These are phyloP conservation scores for Blakeslea trispora DNA, from an alignment of 371 early-diverging fungal genomes.

Conservation along the genomic window DNA sequence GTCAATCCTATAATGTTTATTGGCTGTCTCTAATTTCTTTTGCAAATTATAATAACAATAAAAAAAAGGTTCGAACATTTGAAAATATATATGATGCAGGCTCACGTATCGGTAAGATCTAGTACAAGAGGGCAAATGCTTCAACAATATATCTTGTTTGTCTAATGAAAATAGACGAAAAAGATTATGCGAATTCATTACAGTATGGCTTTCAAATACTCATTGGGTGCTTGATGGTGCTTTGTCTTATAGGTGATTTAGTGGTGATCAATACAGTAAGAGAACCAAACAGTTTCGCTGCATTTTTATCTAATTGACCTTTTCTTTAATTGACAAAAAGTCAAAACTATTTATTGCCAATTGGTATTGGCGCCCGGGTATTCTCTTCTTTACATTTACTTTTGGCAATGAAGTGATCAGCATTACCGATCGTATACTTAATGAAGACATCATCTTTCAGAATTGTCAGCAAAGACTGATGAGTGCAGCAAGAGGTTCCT, in stretches of 20 bases:
- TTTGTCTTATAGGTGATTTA: conserved; percentile 24
- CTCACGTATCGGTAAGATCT: conserved; percentile 2
- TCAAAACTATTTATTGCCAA: conserved; percentile 23
- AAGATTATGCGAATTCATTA: conserved; percentile 3
- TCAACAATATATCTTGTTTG: too few species aligned
- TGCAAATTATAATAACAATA: too few species aligned
- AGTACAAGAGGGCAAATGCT: not conserved
- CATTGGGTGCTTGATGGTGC: conserved; percentile 21
- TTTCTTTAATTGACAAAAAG: not conserved
- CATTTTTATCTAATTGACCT: too few species aligned
- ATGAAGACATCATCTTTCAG: conserved; percentile 1
- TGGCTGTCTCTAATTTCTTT: too few species aligned
- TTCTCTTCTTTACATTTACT: conserved; percentile 22
- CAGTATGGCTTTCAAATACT: conserved; percentile 17
- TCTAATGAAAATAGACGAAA: not conserved
- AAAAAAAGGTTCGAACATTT: conserved; percentile 14
- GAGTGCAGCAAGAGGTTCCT: not conserved
- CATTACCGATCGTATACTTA: conserved; percentile 9
- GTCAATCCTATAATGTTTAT: too few species aligned
- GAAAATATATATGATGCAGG: conserved; percentile 18
- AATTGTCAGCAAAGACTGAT: conserved; percentile 14
- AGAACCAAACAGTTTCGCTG: too few species aligned
- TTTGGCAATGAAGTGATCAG: conserved; percentile 11
- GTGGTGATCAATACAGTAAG: conserved; percentile 28
- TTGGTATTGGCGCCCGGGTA: conserved; percentile 31